Base-by-base conservation (phyloP, 495 filamentous ascomycete species). In the Elaphomyces granulatus region DNA sequence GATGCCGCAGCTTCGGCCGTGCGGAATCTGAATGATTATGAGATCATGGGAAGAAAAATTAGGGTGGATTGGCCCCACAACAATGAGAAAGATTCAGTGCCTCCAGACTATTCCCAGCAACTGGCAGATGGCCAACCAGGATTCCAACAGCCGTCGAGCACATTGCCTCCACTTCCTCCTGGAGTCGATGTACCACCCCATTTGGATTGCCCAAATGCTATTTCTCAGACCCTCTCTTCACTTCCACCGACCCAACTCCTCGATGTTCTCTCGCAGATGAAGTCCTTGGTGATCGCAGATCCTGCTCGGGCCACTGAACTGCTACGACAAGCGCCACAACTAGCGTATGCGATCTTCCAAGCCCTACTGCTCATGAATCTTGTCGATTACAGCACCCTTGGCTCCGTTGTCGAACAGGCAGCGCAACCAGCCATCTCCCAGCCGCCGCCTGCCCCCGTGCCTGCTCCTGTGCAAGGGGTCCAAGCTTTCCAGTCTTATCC, bases 321-420 rank as follows among this genome's bases (percentile, higher is more conserved):
- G 32, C 71, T 99, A 16, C 67, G 76, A 41, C 78, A 87, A 60
- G 87, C 90, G 0, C 90, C 90, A 0, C 90, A 99, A 61, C 78
- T 99, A 16, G 76, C 82, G 32, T 96, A 93, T 49, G 92, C 90
- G 17, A 83, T 96, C 47, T 96, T 99, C 66, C 92, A 96, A 56
- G 81, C 87, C 4, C 68, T 99, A 3, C 74, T 99, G 0, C 71
- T 95, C 12, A 87, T 96, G 78, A 83, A 83, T 32, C 74, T 99
- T 6, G 90, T 99, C 39, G 85, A 90, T 49, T 70, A 74, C 21
- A 63, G 51, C 20, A 60, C 72, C 6, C 56, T 81, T 18, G 63
- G 65, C 18, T 63, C 66, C 8, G 68, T 81, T 17, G 65, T 81
- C 16, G 72, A 78, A 49, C 66, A 71, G 45, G 59, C 67, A 6